Base-by-base conservation (phyloP, 106 monocot species). In the Chionographis japonica region DNA sequence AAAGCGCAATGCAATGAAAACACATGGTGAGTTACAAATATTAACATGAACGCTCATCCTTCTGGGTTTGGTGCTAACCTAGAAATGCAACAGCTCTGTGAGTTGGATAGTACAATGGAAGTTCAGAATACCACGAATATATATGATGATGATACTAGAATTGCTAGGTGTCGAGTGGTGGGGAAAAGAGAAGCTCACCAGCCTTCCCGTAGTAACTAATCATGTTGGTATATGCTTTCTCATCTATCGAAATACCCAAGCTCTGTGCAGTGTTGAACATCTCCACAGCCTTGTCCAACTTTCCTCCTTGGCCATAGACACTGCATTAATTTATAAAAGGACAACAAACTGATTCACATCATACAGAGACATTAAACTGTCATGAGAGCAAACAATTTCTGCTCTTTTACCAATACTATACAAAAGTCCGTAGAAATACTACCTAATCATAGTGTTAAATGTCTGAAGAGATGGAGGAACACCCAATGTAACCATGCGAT, bases 361-460 rank as follows among this genome's bases (percentile, higher is more conserved):
- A 12, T 14, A 35, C 4, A 61, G 8, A 67, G 13, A 14, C 9
- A 58, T 4, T 18, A 59, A 55, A 62, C 42, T 19, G 14, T 57
- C 60, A 71, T 37, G 58, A 56, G 1, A 12, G 4, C 13, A n/a
- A 8, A 27, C 27, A 46, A 11, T 64, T 38, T 36, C 40, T 13
- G 15, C 8, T 57, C 16, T 13, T 10, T 6, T 12, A 38, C 2
- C 10, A 18, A 49, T 7, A 4, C 16, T 0, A 14, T 8, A 55
- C 41, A n/a, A 77, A 15, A 40, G 49, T 19, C 18, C 35, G 19
- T 50, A 18, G 43, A 51, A n/a, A 43, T 63, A 65, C 62, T 72
- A 95, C 92, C 97, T 98, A 56, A 98, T 98, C 97, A 98, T 98
- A 50, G 89, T 92, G 60, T 86, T 89, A 52, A 87, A 98, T 69